These are phyloP conservation scores for Loxodes magnus DNA, from an alignment of 73 alveolate genomes.

Conservation along the genomic window DNA sequence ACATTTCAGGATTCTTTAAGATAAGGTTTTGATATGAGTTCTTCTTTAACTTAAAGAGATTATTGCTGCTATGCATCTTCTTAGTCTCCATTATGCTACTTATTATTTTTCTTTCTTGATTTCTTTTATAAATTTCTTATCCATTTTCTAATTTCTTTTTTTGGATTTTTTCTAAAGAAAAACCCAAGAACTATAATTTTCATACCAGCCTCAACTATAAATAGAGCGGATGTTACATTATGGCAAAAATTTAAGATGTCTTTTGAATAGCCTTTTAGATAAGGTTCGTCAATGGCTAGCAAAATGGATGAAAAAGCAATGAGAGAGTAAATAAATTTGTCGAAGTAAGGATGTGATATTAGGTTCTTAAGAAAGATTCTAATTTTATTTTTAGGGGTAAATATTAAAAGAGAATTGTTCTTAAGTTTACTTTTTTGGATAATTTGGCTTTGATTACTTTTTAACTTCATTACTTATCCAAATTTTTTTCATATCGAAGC, in stretches of 20 bases:
- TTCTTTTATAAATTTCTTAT: too few relatives aligned
- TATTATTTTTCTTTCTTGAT: too few relatives aligned
- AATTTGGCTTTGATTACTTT: too few relatives aligned
- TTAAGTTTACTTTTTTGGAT: too few relatives aligned
- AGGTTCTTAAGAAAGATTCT: constrained; percentile 10
- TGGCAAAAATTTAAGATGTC: constrained; percentile 1
- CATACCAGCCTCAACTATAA: constrained; percentile 23
- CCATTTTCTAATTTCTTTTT: too few relatives aligned
- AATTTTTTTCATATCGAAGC: too few relatives aligned
- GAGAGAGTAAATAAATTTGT: constrained; percentile 27
- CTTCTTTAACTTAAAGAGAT: too few relatives aligned
- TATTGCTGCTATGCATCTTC: too few relatives aligned
- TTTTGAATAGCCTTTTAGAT: constrained; percentile 5
- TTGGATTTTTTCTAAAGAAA: constrained; percentile 22
- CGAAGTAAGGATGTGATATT: constrained; percentile 37
- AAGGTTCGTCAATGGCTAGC: constrained; percentile 37
- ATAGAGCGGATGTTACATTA: not conserved
- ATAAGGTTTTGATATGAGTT: too few relatives aligned
- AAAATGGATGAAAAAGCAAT: constrained; percentile 27
- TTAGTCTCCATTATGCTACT: too few relatives aligned
- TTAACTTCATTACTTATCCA: too few relatives aligned
- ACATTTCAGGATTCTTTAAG: constrained; percentile 37
- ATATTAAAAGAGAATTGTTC: constrained; percentile 26
- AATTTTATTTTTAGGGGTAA: constrained; percentile 8
- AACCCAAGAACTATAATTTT: constrained; percentile 37